These are phyloP conservation scores for Aureobasidium sp. DNA, from an alignment of 2,329 filamentous ascomycete genomes.

Conservation along the genomic window DNA sequence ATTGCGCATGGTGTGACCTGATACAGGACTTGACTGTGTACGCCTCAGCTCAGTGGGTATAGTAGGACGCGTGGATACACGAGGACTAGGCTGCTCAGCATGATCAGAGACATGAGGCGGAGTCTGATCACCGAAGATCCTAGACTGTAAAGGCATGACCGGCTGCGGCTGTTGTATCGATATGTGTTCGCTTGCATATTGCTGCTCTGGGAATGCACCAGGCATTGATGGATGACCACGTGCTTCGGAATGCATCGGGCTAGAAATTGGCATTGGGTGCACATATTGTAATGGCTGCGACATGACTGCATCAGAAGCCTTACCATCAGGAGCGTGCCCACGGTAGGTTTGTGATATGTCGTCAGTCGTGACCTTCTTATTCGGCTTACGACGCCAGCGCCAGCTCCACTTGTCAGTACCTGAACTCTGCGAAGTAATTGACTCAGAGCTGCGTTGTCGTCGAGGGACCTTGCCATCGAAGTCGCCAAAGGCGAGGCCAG, in stretches of 20 bases:
- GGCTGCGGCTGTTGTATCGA: constrained; percentile 83
- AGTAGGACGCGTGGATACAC: constrained; percentile 29
- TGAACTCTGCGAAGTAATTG: constrained; percentile 47
- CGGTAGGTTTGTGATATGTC: background rate
- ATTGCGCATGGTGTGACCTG: constrained; percentile 26
- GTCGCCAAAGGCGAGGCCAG: constrained; percentile 55
- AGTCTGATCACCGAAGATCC: constrained; percentile 51
- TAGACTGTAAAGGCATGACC: constrained; percentile 53
- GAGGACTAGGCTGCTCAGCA: constrained; percentile 34
- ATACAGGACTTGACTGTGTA: constrained; percentile 25
- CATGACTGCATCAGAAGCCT: constrained; percentile 25
- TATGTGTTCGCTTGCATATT: constrained; percentile 48
- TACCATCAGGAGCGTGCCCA: background rate
- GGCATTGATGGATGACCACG: constrained; percentile 24
- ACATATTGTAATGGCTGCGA: constrained; percentile 54
- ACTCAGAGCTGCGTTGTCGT: constrained; percentile 43
- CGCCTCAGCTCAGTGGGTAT: constrained; percentile 19
- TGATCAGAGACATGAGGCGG: constrained; percentile 33
- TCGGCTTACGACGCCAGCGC: constrained; percentile 49
- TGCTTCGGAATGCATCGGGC: constrained; percentile 57
- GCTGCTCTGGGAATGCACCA: constrained; percentile 26
- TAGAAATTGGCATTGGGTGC: constrained; percentile 59
- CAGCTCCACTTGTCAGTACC: constrained; percentile 53
- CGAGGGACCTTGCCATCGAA: constrained; percentile 30
- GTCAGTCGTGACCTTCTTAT: constrained; percentile 28